Evolutionary conservation across 345 rosid genomes (phyloP), one percentile per base, ranked within the genome.

Genomic region (Rhodamnia argentea): DNA sequence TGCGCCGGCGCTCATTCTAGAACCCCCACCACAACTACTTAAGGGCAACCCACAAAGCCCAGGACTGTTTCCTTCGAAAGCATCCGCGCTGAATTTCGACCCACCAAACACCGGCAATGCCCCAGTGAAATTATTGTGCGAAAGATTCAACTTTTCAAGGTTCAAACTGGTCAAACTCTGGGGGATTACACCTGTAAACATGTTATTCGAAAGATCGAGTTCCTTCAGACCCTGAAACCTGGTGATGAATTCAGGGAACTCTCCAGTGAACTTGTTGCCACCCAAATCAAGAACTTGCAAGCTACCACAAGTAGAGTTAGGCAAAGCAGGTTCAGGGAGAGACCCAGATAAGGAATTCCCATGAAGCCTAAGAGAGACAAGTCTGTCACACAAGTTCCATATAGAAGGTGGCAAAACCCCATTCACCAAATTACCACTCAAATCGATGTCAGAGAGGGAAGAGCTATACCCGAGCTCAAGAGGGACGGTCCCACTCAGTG

Each of bases 401-500:
- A 96, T 86, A 7, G 99, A 97, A 37, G 99, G 98, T 40, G 95
- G 91, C 32, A 97, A 88, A 84, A n/a, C 92, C 55, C 98, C 99
- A 87, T 84, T 88, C 83, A 97, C 32, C 74, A 62, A 44, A 89
- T 97, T 97, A 23, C 86, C 87, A 83, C 98, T 91, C 92, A 97
- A 89, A 92, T 97, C 98, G 90, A 97, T 86, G 74, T 93, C 94
- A 85, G 98, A 88, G 14, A 97, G 93, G 44, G 99, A 92, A 88
- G 99, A 90, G 91, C 94, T 89, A 87, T 97, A 97, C 64, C 99
- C 99, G 82, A 97, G 95, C 95, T 97, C 99, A 32, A 95, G 93
- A 84, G 99, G 99, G 88, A 97, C 86, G 44, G 93, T 90, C 47
- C 99, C 99, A 58, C 87, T 92, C n/a, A 97, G 92, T 16, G 95